Base-by-base conservation (phyloP, 352 stramenopile genomes). In the Pythium biforme region DNA sequence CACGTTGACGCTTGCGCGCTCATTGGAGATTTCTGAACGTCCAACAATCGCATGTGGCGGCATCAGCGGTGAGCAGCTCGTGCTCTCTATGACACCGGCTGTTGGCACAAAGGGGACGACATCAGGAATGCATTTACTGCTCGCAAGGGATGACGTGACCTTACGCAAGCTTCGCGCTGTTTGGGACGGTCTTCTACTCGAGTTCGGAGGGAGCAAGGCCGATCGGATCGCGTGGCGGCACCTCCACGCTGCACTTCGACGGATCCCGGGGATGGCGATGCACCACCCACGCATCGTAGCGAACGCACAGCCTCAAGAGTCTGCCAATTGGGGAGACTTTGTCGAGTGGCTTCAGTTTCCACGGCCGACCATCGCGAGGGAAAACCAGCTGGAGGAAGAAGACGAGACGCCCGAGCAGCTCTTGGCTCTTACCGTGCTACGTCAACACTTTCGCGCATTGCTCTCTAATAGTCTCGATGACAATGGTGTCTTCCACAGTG, bases 111-210 rank as follows among this genome's bases (percentile, higher is more conserved):
- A 3, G 11, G 15, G 15, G 14, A 2, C 37, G 14, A 14, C 37
- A n/a, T 4, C 14, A n/a, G 37, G 17, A n/a, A 8, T 43, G 12
- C 17, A 19, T n/a, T 19, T 43, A 4, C 14, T 19, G 2, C 9
- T 53, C 1, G 34, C 17, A 19, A 23, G 26, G 8, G 58, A 58
- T 25, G 9, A 31, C 3, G 58, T 33, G 3, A 56, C 56, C 14
- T 4, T 53, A 2, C 47, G 37, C 23, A 64, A 64, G 27, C 48
- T 58, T 9, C 58, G 58, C 17, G 33, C 48, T 0, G 19, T 64
- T 2, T 64, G 58, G 58, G 58, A 64, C 8, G 58, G 25, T n/a
- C 17, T 64, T 7, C 17, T 64, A 5, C 34, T 64, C 17, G 25
- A 64, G 12, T 58, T 45, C n/a, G 58, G 58, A 22, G 56, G 31